Evolutionary conservation across 2,329 filamentous ascomycete genomes (phyloP), one percentile per base, ranked within the genome.

Genomic region (Malbranchea zuffiana): DNA sequence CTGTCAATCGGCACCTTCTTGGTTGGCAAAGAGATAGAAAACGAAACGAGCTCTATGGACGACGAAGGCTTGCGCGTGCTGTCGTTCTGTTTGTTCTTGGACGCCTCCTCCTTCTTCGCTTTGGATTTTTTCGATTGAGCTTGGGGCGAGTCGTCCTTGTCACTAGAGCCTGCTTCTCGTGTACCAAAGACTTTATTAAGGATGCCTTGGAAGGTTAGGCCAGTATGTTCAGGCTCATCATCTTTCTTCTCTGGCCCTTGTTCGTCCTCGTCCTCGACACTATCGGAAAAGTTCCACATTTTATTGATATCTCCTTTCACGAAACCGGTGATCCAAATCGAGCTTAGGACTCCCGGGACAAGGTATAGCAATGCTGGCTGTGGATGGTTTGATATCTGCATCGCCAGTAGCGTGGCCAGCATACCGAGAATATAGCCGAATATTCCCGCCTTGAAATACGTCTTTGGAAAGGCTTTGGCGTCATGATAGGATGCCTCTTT

Each of bases 301-400:
- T 77, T 60, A 34, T 65, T 67, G 2, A 88, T 45, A 52, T 96
- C 86, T 2, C 85, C 81, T 7, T 78, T 74, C 12, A 71, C 54
- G 3, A 78, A 48, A 0, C 80, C 88, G 2, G 82, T 90, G 3
- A 76, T 58, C 80, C 84, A 92, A 1, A 90, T 54, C 1, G 79
- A 72, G 1, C 72, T 67, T 4, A 95, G 63, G 0, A 96, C 84
- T 0, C 82, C 80, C 0, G 88, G 88, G 0, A 96, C 90, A 5
- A 98, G 74, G 54, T 96, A 96, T 10, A 98, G 65, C 20, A 98
- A 68, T 5, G 90, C 88, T 0, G 88, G 88, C 54, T 98, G 88
- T 2, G 83, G 84, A 44, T 84, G 84, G 31, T 80, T 71, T 51
- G 77, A 90, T 6, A 84, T 62, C 33, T 86, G 68, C 62, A 96